Conservation (phyloP, 495 filamentous ascomycete genomes). For the Sporormia fimetaria region DNA sequence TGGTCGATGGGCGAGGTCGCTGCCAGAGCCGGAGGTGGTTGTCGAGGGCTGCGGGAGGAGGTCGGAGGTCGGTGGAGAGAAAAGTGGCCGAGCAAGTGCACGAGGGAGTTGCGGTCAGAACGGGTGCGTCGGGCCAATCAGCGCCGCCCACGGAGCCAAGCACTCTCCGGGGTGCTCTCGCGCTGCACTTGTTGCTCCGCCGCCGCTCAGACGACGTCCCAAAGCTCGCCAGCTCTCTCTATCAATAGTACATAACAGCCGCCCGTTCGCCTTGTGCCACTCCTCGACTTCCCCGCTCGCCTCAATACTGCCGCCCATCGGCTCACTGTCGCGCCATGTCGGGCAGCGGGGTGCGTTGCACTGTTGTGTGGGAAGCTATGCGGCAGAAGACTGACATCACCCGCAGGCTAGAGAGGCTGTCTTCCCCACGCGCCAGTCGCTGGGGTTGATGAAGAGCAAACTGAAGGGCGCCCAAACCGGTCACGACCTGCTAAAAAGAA, state of each 20-base stretch:
- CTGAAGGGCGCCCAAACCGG: slow-evolving; percentile 71
- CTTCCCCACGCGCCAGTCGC: slow-evolving; percentile 94
- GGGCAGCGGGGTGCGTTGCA: slow-evolving; percentile 44
- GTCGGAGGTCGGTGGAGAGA: neutral
- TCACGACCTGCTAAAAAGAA: slow-evolving; percentile 38
- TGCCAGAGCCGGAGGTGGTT: neutral
- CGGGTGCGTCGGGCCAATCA: neutral
- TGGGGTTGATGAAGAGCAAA: slow-evolving; percentile 96
- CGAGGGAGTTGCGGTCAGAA: slow-evolving; percentile 8
- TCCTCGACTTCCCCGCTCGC: neutral
- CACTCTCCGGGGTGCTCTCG: neutral
- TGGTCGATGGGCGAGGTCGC: neutral
- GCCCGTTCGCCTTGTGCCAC: slow-evolving; percentile 1
- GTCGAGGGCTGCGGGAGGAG: too few species aligned
- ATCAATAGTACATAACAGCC: too few species aligned
- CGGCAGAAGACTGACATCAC: slow-evolving; percentile 11
- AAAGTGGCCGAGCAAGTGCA: neutral
- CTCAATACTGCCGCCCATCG: neutral
- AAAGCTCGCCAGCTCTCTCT: too few species aligned
- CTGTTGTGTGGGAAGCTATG: slow-evolving; percentile 24
- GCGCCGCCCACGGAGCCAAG: neutral
- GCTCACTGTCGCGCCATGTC: slow-evolving; percentile 38
- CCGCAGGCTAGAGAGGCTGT: slow-evolving; percentile 76
- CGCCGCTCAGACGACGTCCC: too few species aligned
- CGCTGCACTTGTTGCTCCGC: too few species aligned